These are phyloP conservation scores for Calonectria ilicicola DNA, from an alignment of 2,329 filamentous ascomycete genomes.

Conservation along the genomic window DNA sequence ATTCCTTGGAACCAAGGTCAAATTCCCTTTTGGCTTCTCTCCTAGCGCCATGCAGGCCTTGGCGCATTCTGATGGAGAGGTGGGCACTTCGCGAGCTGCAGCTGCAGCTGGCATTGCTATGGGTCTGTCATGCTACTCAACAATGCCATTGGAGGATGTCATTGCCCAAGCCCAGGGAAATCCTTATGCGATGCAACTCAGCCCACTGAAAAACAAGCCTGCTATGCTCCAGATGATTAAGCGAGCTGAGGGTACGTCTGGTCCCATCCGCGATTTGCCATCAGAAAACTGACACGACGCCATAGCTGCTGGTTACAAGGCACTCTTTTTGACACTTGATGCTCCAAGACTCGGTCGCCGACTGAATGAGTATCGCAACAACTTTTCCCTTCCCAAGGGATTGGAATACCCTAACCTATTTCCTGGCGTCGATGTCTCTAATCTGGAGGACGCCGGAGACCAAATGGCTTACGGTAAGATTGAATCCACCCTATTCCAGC, in stretches of 20 bases:
- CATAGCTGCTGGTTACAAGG: constrained; percentile 38
- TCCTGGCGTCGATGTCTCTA: constrained; percentile 20
- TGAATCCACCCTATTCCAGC: background rate
- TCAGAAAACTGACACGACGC: background rate
- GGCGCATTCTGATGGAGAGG: constrained; percentile 20
- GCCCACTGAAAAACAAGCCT: constrained; percentile 18
- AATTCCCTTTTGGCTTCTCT: constrained; percentile 24
- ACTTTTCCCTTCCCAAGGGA: constrained; percentile 32
- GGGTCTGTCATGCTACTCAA: constrained; percentile 18
- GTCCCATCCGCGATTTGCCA: accelerated
- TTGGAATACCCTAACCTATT: constrained; percentile 33
- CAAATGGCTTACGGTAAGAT: constrained; percentile 20
- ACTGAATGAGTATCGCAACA: constrained; percentile 39
- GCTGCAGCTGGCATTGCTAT: background rate
- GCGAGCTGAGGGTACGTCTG: constrained; percentile 23
- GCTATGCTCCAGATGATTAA: constrained; percentile 13
- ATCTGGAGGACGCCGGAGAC: constrained; percentile 21
- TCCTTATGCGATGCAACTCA: constrained; percentile 23
- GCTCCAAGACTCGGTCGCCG: constrained; percentile 37
- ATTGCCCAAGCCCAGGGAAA: constrained; percentile 24
- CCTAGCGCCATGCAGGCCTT: constrained; percentile 21
- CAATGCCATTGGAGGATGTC: constrained; percentile 16
- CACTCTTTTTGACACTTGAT: constrained; percentile 44
- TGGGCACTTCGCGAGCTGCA: constrained; percentile 13
- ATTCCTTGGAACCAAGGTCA: constrained; percentile 20